These are phyloP conservation scores for Chionographis japonica DNA, from an alignment of 106 monocot genomes.

Conservation along the genomic window DNA sequence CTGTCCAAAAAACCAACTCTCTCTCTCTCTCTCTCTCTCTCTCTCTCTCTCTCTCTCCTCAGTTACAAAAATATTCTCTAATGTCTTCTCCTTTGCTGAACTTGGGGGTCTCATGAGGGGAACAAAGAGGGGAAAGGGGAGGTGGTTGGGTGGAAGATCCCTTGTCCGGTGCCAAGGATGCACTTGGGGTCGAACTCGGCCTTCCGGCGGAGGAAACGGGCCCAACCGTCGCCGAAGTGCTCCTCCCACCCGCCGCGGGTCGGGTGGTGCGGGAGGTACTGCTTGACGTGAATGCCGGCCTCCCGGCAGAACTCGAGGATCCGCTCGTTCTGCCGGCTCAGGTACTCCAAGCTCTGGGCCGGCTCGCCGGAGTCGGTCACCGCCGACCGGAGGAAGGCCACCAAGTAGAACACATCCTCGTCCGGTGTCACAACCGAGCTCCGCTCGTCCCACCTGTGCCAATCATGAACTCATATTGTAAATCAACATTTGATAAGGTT, in stretches of 20 bases:
- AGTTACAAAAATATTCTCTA: too few species aligned
- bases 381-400: slow-evolving; percentile 67
- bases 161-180: slow-evolving; percentile 60
- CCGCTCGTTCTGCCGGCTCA: slow-evolving; percentile 41
- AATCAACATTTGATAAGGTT: too few species aligned
- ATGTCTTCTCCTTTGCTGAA: too few species aligned
- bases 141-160: slow-evolving; percentile 40
- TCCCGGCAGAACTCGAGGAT: slow-evolving; percentile 51
- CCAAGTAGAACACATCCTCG: slow-evolving; percentile 88
- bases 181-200: slow-evolving; percentile 58
- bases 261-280: slow-evolving; percentile 62
- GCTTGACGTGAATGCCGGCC: slow-evolving; percentile 47
- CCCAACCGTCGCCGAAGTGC: slow-evolving; percentile 72
- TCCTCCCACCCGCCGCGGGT: slow-evolving; percentile 42
- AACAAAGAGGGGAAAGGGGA: slow-evolving; percentile 13
- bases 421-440: slow-evolving; percentile 67
- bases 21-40: too few species aligned
- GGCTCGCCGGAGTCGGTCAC: slow-evolving; percentile 38
- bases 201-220: slow-evolving; percentile 45
- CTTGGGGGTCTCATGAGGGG: neutral
- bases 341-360: slow-evolving; percentile 30
- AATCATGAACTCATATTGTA: neutral
- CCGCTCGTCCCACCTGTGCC: slow-evolving; percentile 75
- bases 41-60: too few species aligned
- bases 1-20: too few species aligned